Percentiles rank a stretch among this genome's conserved stretches.
phyloP scores from a whole-genome alignment of 148 eudicot genomes.

The Suaeda aralocaspica region DNA sequence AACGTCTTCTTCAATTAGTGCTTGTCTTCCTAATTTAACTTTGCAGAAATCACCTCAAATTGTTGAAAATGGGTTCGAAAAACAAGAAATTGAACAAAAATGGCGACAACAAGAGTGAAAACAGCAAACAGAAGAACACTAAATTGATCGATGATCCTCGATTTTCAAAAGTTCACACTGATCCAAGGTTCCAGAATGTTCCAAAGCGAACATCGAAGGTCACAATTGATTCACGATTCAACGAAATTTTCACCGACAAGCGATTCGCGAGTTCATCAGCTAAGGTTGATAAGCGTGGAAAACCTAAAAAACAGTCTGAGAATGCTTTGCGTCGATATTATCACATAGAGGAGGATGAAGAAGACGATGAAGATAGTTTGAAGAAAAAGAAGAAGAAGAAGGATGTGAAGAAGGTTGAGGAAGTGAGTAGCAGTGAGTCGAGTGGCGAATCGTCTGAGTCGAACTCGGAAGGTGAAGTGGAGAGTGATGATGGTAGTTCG shows the following conservation, averaged over 20 bases:
- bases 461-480: constrained; percentile 22
- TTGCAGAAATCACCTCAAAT: not conserved
- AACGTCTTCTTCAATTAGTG: not conserved
- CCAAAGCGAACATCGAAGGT: constrained; percentile 61
- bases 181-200: constrained; percentile 70
- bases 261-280: constrained; percentile 55
- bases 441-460: not conserved
- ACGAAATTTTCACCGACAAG: constrained; percentile 54
- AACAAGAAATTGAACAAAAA: constrained; percentile 32
- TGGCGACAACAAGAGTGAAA: constrained; percentile 10
- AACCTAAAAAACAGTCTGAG: constrained; percentile 32
- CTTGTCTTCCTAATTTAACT: not conserved
- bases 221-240: constrained; percentile 62
- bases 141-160: constrained; percentile 51
- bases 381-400: constrained; percentile 17
- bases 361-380: constrained; percentile 7
- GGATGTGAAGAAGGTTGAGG: constrained; percentile 21
- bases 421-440: constrained; percentile 20
- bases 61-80: constrained; percentile 34
- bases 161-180: constrained; percentile 55
- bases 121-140: constrained; percentile 13
- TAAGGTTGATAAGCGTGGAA: constrained; percentile 72
- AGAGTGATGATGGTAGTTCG: constrained; percentile 33
- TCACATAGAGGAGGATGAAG: constrained; percentile 37
- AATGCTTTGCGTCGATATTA: constrained; percentile 53